Percentiles rank a stretch among this genome's conserved stretches.
phyloP scores from a whole-genome alignment of 257 asterid genomes.

The Nicotiana otophora region DNA sequence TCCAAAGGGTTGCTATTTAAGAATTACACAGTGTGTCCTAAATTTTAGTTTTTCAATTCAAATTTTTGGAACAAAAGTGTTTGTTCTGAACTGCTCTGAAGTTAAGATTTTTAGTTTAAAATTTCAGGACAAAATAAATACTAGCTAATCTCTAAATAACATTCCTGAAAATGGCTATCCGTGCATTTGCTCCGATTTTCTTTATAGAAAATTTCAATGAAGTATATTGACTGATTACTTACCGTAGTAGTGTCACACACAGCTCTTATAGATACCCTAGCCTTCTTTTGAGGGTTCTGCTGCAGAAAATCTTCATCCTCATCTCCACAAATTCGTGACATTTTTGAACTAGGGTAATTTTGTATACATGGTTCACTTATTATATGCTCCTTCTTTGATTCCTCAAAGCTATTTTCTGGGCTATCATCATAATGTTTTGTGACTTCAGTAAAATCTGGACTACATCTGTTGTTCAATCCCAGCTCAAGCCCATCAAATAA shows the following conservation, averaged over 20 bases:
- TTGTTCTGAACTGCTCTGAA: no score
- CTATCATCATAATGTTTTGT: neutral
- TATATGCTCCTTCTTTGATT: neutral
- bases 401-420: neutral
- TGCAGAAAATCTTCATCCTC: constrained; percentile 24
- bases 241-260: constrained; percentile 49
- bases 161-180: no score
- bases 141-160: no score
- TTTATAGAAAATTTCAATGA: no score
- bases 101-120: no score
- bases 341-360: neutral
- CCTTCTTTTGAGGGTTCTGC: constrained; percentile 36
- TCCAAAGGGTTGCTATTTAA: no score
- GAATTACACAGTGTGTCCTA: no score
- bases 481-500: constrained; percentile 30
- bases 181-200: no score
- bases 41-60: no score
- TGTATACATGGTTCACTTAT: neutral
- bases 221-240: neutral
- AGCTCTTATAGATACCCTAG: constrained; percentile 53
- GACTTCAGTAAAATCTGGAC: neutral
- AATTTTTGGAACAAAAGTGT: no score
- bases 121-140: no score
- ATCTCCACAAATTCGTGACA: constrained; percentile 7
- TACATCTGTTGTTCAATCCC: constrained; percentile 26